Percentiles rank a stretch among this genome's conserved stretches.
These are phyloP conservation scores for Chloranthus sessilifolius DNA, from an alignment of 164 flowering plant species.

Conservation along the genomic window DNA sequence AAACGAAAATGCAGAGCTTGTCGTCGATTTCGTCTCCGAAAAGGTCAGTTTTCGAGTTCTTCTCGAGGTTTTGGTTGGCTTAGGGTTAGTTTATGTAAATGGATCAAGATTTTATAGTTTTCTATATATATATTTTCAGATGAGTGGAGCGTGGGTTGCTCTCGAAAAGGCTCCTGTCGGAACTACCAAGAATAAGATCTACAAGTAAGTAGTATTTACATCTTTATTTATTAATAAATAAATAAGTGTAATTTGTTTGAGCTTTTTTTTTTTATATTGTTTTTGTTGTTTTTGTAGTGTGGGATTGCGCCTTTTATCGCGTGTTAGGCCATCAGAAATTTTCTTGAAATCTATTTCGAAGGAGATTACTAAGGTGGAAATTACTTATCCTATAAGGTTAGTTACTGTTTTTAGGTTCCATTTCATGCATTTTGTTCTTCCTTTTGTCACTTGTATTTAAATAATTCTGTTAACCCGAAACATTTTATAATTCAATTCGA, in stretches of 20 bases:
- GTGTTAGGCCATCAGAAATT: conserved; percentile 86
- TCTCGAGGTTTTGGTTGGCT: not conserved
- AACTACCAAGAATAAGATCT: conserved; percentile 59
- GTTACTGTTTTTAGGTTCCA: not conserved
- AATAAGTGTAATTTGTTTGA: too few relatives aligned
- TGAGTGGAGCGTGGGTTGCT: conserved; percentile 76
- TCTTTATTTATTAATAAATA: too few relatives aligned
- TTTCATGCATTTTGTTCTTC: not conserved
- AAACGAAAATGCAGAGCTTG: conserved; percentile 51
- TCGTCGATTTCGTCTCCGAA: conserved; percentile 54
- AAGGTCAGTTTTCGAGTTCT: conserved; percentile 58
- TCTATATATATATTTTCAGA: conserved; percentile 27
- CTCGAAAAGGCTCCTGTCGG: conserved; percentile 81
- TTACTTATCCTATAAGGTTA: conserved; percentile 75
- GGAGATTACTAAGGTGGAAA: conserved; percentile 58
- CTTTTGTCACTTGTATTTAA: not conserved
- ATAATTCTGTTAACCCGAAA: too few relatives aligned
- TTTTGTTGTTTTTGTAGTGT: conserved; percentile 34
- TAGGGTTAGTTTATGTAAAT: not conserved
- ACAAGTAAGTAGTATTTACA: conserved; percentile 74
- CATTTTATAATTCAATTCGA: too few relatives aligned
- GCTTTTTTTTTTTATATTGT: not conserved
- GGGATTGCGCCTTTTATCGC: conserved; percentile 61
- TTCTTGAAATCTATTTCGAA: conserved; percentile 83
- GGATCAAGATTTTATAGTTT: not conserved